Evolutionary conservation across 140 eudicot genomes (phyloP).

Genomic region (Anethum foeniculum): DNA sequence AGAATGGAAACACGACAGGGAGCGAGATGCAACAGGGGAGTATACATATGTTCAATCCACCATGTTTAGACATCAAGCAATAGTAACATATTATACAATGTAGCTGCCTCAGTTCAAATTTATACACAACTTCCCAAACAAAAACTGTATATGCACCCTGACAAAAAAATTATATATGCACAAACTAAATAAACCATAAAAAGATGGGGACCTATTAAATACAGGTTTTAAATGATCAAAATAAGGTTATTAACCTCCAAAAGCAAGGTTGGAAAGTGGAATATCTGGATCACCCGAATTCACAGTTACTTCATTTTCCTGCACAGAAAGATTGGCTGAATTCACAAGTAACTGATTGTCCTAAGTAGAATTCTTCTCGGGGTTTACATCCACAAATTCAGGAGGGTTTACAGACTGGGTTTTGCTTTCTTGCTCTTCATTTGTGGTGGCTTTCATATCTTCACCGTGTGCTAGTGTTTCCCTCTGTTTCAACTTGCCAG

Average conservation of each 20-base stretch:
- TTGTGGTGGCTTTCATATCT: conserved; percentile 18
- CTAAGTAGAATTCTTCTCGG: conserved; percentile 17
- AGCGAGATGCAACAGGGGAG: not conserved
- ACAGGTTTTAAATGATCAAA: conserved; percentile 1
- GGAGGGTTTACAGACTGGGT: conserved; percentile 20
- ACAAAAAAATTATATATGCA: not conserved
- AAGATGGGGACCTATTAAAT: conserved; percentile 6
- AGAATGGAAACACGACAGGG: not conserved
- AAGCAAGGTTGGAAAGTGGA: conserved; percentile 26
- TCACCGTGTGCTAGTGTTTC: conserved; percentile 21
- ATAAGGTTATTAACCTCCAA: conserved; percentile 24
- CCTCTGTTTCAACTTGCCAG: conserved; percentile 27
- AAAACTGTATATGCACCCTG: not conserved
- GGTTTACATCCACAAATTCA: conserved; percentile 25
- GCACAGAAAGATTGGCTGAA: conserved; percentile 1
- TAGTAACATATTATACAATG: not conserved
- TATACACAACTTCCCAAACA: not conserved
- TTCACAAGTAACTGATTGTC: conserved; percentile 3
- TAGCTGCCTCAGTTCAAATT: not conserved
- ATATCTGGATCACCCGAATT: conserved; percentile 10
- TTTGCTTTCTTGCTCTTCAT: conserved; percentile 26
- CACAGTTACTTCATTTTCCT: not conserved
- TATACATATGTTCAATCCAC: not conserved
- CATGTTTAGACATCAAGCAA: not conserved
- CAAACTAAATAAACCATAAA: not conserved